These are phyloP conservation scores for Puccinia triticina DNA, from an alignment of 1,284 basidiomycete genomes.

Conservation along the genomic window DNA sequence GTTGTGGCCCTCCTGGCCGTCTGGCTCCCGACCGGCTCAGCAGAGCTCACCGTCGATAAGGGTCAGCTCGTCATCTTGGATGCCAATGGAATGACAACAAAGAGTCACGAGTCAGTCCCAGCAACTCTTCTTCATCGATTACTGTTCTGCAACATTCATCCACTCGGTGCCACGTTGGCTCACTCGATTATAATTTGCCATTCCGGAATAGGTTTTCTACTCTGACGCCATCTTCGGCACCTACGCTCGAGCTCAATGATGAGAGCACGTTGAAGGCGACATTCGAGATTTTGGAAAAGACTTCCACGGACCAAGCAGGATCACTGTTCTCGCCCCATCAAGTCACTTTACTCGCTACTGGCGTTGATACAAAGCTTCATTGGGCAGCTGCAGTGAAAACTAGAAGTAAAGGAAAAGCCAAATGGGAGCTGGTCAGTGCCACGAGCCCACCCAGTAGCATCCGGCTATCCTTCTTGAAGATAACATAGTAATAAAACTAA, in stretches of 20 bases:
- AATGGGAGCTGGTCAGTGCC: constrained; percentile 51
- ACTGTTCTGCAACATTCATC: not conserved
- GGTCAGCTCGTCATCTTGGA: constrained; percentile 32
- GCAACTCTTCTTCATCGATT: too few species aligned
- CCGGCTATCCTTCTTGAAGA: not conserved
- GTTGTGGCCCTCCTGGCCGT: constrained; percentile 1
- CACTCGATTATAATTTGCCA: not conserved
- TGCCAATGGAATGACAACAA: constrained; percentile 29
- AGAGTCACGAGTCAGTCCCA: constrained; percentile 25
- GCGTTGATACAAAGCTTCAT: constrained; percentile 42
- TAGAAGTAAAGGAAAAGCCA: constrained; percentile 46
- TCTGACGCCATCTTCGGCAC: not conserved
- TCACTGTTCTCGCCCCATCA: constrained; percentile 41
- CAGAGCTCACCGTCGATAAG: constrained; percentile 28
- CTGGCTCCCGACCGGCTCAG: constrained; percentile 1
- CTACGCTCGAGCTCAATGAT: not conserved
- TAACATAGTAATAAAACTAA: not conserved
- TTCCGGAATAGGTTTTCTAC: constrained; percentile 1
- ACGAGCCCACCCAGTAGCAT: too few species aligned
- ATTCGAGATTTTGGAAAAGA: constrained; percentile 37
- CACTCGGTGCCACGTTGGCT: not conserved
- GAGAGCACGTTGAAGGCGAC: constrained; percentile 35
- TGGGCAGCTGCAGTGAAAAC: constrained; percentile 43
- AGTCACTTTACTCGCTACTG: constrained; percentile 44
- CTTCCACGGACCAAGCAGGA: constrained; percentile 1